Conservation (phyloP, 495 filamentous ascomycete species). For the Cryomyces minteri region DNA sequence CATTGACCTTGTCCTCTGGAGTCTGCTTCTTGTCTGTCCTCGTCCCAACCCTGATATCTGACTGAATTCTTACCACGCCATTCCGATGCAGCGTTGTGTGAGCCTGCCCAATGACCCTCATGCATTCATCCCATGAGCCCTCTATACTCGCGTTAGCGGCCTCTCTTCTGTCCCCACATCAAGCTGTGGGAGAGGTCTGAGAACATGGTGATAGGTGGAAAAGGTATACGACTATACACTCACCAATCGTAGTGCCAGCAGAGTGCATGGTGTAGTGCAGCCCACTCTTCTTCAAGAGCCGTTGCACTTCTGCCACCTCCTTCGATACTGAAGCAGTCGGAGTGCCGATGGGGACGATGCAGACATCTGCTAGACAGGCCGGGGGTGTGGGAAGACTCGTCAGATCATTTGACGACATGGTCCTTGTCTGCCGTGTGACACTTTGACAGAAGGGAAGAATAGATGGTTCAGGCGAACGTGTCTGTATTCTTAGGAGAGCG, state of each 20-base stretch:
- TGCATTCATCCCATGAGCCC: conserved; percentile 80
- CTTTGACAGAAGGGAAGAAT: too few species aligned
- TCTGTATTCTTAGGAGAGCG: too few species aligned
- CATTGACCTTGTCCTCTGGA: conserved; percentile 46
- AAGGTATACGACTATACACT: conserved; percentile 10
- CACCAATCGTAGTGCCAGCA: conserved; percentile 81
- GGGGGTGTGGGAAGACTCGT: conserved; percentile 17
- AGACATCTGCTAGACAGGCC: conserved; percentile 22
- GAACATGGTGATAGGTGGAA: background rate
- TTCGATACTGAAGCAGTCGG: conserved; percentile 62
- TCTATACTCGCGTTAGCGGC: conserved; percentile 30
- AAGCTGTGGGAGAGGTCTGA: conserved; percentile 3
- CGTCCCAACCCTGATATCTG: conserved; percentile 72
- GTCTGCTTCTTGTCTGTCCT: conserved; percentile 55
- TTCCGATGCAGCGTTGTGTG: conserved; percentile 68
- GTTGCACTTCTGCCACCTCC: conserved; percentile 78
- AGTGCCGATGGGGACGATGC: conserved; percentile 47
- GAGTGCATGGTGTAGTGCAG: conserved; percentile 79
- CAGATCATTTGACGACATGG: background rate
- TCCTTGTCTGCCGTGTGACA: background rate
- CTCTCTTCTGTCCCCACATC: background rate
- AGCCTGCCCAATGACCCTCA: conserved; percentile 75
- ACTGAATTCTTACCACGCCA: conserved; percentile 70
- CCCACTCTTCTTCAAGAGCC: conserved; percentile 61
- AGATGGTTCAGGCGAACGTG: too few species aligned